Base-by-base conservation (phyloP, 2,329 filamentous ascomycete species). In the Lachnellula arida region DNA sequence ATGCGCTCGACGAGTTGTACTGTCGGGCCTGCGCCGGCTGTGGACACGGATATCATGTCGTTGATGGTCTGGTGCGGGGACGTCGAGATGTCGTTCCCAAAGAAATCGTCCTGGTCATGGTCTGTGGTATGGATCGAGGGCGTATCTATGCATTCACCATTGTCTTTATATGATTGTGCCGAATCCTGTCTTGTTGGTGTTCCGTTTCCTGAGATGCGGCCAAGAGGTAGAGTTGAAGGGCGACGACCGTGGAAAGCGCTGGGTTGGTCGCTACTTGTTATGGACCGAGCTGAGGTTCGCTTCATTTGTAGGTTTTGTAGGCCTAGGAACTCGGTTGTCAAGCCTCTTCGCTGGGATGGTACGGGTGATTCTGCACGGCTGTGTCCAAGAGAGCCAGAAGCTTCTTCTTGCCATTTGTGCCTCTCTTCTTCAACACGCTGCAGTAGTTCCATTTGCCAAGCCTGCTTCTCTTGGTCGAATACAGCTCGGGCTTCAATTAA, bases 1-100 rank as follows among this genome's bases (percentile, higher is more conserved):
- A 99, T 96, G 52, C 93, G 84, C 74, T 97, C 94, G 15, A 99
- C 92, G 0, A 99, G 82, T 73, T 97, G 93, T 1, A 99, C 93
- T 0, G 88, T 93, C 0, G 94, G 94, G 0, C 94, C 94, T 0
- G 93, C 92, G 0, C 87, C 93, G 8, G 91, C 88, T 0, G 93
- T 97, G 0, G 91, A 96, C 6, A 90, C 89, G 2, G 90, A 95
- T 32, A 94, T 82, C 76, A 96, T 88, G 66, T 96, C 92, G 63
- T 91, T 88, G 57, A 89, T 81, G 6, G 87, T 84, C 56, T 86
- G 85, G 40, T 84, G 84, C 1, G 86, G 86, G 3, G 84, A 87
- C 0, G 78, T 75, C 15, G 74, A 78, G 49, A 82, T 81, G 23
- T 78, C 71, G n/a, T 76, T 78, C 43, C 83, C 81, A 58, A 79